phyloP scores from a whole-genome alignment of 768 basidiomycete genomes.

The Kockovaella imperatae region DNA sequence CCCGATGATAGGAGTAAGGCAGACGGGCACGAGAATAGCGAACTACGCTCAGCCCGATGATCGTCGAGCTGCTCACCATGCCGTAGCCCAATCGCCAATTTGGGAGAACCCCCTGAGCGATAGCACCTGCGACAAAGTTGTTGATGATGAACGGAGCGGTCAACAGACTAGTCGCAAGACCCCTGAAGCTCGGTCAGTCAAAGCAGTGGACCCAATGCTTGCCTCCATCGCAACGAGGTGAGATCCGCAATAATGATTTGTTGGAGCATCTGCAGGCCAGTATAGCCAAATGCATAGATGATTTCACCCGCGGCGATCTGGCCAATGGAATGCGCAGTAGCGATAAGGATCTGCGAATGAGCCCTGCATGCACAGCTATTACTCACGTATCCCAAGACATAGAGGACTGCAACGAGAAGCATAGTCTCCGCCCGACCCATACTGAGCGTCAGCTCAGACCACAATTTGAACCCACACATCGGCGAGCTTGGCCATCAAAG shows the following conservation, averaged over 20 bases:
- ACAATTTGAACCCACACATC: slow-evolving; percentile 49
- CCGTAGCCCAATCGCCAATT: slow-evolving; percentile 48
- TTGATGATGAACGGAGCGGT: slow-evolving; percentile 45
- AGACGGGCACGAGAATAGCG: slow-evolving; percentile 42
- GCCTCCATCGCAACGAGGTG: no score
- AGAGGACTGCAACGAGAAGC: slow-evolving; percentile 54
- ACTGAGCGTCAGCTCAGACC: slow-evolving; percentile 3
- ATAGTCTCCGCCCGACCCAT: slow-evolving; percentile 62
- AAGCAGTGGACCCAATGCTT: slow-evolving; percentile 9
- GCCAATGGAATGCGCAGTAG: no score
- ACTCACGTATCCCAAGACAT: slow-evolving; percentile 53
- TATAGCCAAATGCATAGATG: slow-evolving; percentile 29
- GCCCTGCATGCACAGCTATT: no score
- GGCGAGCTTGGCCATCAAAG: slow-evolving; percentile 64
- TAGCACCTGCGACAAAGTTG: slow-evolving; percentile 46
- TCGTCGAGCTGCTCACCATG: slow-evolving; percentile 26
- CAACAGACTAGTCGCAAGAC: slow-evolving; percentile 31
- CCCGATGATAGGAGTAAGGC: slow-evolving; percentile 39
- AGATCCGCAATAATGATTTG: slow-evolving; percentile 47
- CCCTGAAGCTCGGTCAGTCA: slow-evolving; percentile 3
- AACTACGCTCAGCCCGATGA: slow-evolving; percentile 17
- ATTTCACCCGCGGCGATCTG: no score
- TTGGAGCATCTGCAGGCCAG: slow-evolving; percentile 46
- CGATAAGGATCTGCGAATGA: no score
- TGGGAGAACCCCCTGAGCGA: slow-evolving; percentile 39